Base-by-base conservation (phyloP, 179 eudicot genomes). In the Vitellaria paradoxa region DNA sequence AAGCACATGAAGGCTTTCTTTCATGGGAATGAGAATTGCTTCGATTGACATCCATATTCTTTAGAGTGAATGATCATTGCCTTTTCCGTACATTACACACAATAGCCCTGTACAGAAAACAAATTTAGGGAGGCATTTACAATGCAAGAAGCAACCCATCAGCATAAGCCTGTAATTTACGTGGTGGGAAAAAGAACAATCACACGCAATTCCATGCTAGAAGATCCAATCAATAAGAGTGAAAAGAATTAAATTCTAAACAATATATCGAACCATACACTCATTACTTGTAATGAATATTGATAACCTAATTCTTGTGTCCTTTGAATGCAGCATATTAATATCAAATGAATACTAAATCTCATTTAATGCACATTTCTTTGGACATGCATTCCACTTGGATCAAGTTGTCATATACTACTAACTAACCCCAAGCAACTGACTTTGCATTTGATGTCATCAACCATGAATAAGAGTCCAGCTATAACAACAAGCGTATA, bases 21-120 rank as follows among this genome's bases (percentile, higher is more conserved):
- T 21, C 37, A 52, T 56, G 57, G 40, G 37, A 42, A 17, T 14
- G 55, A 68, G 66, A 40, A 67, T 76, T 68, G 45, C 66, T 56
- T 21, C 20, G 57, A 65, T 76, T 56, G 57, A 37, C 52, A 23
- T 76, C 73, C 79, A 76, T 76, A 50, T 37, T 47, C 40, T 37
- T 13, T 2, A 30, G 45, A 65, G 2, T 15, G 46, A 37, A 65
- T 12, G 17, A 30, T 47, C 42, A 13, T 30, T 47, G n/a, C 68
- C 45, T 17, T 59, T 59, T 5, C 62, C 62, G n/a, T 3, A 59
- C 62, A 59, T 7, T 17, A 59, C 62, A 59, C 17, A n/a, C 62
- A 59, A 18, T 2, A 4, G 6, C 5, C 5, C 5, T n/a, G 62
- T 17, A 11, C 18, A 26, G n/a, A 30, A 65, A 64, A 17, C 60